These are phyloP conservation scores for Monosporascus sp. DNA, from an alignment of 2,329 filamentous ascomycete genomes.

Conservation along the genomic window DNA sequence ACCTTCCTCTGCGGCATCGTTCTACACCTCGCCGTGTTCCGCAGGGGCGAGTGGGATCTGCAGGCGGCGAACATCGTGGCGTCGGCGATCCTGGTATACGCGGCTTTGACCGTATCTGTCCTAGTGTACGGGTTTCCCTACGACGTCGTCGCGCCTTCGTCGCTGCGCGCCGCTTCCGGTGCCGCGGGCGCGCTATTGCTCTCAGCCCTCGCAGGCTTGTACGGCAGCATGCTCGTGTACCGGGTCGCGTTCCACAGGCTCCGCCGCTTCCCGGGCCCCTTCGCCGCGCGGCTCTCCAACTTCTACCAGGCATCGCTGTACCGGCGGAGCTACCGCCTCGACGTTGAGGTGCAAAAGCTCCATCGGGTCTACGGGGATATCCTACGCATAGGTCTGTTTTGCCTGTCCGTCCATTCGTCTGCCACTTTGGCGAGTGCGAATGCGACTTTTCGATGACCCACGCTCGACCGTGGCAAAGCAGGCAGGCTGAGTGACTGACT, in stretches of 20 bases:
- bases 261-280: not conserved
- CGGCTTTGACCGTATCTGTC: not conserved
- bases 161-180: not conserved
- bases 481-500: too few species aligned
- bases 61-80: slow-evolving; percentile 9
- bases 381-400: not conserved
- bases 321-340: not conserved
- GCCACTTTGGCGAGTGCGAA: too few species aligned
- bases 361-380: not conserved
- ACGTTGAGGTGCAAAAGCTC: not conserved
- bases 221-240: not conserved
- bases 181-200: not conserved
- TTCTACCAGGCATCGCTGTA: not conserved
- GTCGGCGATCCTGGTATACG: not conserved
- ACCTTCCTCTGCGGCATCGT: slow-evolving; percentile 6
- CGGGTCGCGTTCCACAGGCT: not conserved
- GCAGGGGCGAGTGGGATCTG: slow-evolving; percentile 23
- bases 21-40: slow-evolving; percentile 16
- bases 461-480: too few species aligned
- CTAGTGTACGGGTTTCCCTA: not conserved
- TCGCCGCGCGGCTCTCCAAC: not conserved
- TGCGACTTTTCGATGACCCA: too few species aligned
- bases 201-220: not conserved
- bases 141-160: not conserved
- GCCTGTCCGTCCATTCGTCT: too few species aligned